phyloP scores from a whole-genome alignment of 2,329 filamentous ascomycete genomes.

The Apiospora koreana region DNA sequence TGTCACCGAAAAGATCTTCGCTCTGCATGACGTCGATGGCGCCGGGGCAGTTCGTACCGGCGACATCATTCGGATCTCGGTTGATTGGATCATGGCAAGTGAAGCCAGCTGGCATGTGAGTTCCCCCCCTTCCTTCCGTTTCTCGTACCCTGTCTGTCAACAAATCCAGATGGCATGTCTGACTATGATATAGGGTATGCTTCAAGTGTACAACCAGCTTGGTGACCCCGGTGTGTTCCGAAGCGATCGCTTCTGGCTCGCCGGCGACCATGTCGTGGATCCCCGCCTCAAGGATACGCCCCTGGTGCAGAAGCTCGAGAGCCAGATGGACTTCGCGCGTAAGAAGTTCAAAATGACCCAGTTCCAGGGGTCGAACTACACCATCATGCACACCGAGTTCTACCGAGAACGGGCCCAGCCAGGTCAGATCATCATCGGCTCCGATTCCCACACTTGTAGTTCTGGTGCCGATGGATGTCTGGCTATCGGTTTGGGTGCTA shows the following conservation, averaged over 20 bases:
- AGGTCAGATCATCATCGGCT: conserved; percentile 44
- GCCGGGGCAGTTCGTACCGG: conserved; percentile 37
- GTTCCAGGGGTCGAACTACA: conserved; percentile 29
- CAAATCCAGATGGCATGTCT: not conserved
- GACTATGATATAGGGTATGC: conserved; percentile 34
- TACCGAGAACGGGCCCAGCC: conserved; percentile 44
- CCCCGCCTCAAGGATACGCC: conserved; percentile 40
- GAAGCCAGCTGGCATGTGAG: conserved; percentile 42
- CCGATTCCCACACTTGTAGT: conserved; percentile 50
- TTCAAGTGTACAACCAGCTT: conserved; percentile 39
- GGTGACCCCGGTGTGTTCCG: conserved; percentile 44
- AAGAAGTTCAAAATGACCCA: conserved; percentile 45
- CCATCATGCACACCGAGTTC: conserved; percentile 50
- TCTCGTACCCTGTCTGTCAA: not conserved
- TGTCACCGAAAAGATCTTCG: conserved; percentile 46
- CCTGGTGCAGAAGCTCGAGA: conserved; percentile 36
- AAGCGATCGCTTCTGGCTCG: conserved; percentile 52
- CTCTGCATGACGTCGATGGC: conserved; percentile 38
- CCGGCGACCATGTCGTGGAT: conserved; percentile 49
- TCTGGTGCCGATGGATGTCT: conserved; percentile 41
- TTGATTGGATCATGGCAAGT: conserved; percentile 48
- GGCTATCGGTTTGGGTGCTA: conserved; percentile 44
- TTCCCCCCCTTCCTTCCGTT: not conserved
- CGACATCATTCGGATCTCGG: conserved; percentile 40
- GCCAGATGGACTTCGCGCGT: conserved; percentile 36